Evolutionary conservation across 169 alveolate genomes (phyloP).

Genomic region (Plasmodium reichenowi): DNA sequence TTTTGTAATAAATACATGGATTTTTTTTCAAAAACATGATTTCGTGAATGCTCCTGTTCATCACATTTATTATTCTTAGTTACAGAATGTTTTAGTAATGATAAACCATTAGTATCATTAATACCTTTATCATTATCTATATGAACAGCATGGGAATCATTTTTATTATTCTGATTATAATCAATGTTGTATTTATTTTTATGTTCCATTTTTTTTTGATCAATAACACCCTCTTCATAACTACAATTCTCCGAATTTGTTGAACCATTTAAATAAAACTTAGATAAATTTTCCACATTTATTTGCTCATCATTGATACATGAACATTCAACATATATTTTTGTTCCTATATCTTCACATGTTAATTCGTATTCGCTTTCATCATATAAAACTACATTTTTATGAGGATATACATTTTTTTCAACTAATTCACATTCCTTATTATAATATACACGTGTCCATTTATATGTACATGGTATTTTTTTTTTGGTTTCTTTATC

Average conservation of each 20-base stretch:
- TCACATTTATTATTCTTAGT: too few relatives aligned
- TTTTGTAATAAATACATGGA: background rate
- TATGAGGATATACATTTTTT: background rate
- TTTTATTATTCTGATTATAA: background rate
- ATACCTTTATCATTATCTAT: background rate
- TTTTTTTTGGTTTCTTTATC: slow-evolving; percentile 40
- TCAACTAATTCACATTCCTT: slow-evolving; percentile 4
- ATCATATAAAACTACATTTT: background rate
- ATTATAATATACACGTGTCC: slow-evolving; percentile 32
- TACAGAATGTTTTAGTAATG: too few relatives aligned
- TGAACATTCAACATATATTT: slow-evolving; percentile 58
- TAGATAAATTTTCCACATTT: background rate
- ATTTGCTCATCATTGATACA: slow-evolving; percentile 12
- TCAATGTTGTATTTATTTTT: background rate
- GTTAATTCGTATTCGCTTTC: slow-evolving; percentile 49
- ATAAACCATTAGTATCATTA: background rate
- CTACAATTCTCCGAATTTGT: background rate
- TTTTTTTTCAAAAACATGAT: too few relatives aligned
- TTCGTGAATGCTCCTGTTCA: too few relatives aligned
- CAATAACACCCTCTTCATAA: background rate
- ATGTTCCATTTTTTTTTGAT: background rate
- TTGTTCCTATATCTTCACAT: slow-evolving; percentile 54
- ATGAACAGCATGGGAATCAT: background rate
- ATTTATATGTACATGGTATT: slow-evolving; percentile 40
- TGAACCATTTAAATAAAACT: background rate